Evolutionary conservation across 2,329 filamentous ascomycete genomes (phyloP).

Genomic region (Botryotinia globosa): DNA sequence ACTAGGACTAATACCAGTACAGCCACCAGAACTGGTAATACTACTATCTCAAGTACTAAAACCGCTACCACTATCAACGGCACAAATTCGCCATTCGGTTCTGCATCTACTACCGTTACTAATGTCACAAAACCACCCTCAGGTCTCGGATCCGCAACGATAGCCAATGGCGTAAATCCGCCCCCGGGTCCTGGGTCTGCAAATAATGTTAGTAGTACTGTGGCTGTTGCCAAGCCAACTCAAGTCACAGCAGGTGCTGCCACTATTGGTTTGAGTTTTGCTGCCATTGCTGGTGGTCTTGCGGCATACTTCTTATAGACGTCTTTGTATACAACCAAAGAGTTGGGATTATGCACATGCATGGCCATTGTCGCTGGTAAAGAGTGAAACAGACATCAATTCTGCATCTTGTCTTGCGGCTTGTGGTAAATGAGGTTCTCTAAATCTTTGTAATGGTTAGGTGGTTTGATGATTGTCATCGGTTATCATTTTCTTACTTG

Average conservation of each 20-base stretch:
- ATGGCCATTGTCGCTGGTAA: neutral
- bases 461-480: neutral
- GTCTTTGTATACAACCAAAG: neutral
- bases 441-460: too few relatives aligned
- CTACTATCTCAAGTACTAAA: too few relatives aligned
- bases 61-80: too few relatives aligned
- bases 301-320: slow-evolving; percentile 27
- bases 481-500: neutral
- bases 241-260: slow-evolving; percentile 20
- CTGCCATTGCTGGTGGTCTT: slow-evolving; percentile 26
- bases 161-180: too few relatives aligned
- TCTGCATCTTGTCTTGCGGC: accelerated
- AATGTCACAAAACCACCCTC: too few relatives aligned
- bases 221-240: slow-evolving; percentile 15
- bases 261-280: slow-evolving; percentile 25
- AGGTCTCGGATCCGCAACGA: too few relatives aligned
- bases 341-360: neutral
- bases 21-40: neutral
- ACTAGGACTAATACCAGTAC: neutral
- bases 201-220: neutral
- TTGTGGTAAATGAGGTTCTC: neutral
- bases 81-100: too few relatives aligned
- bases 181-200: neutral
- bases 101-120: too few relatives aligned
- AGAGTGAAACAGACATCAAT: neutral